phyloP scores from a whole-genome alignment of 2,329 filamentous ascomycete genomes.

The Pseudogymnoascus sp. region DNA sequence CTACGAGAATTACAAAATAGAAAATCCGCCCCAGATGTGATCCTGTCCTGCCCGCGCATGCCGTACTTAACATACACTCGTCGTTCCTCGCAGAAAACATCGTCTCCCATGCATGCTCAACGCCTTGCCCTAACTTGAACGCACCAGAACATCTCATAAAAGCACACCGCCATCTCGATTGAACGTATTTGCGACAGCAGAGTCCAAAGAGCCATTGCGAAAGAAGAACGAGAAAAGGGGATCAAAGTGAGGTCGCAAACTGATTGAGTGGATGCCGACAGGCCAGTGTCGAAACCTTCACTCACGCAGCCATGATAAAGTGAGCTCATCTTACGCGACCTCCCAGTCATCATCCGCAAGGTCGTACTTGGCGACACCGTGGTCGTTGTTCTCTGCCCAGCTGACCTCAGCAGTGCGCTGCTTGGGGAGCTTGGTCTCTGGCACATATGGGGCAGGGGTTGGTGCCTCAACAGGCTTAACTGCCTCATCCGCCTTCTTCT shows the following conservation, averaged over 20 bases:
- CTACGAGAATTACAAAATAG: constrained; percentile 4
- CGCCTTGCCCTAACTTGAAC: constrained; percentile 4
- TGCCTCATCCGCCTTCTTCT: constrained; percentile 19
- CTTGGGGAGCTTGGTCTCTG: not conserved
- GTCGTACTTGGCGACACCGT: constrained; percentile 1
- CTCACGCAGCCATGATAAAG: not conserved
- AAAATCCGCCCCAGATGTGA: constrained; percentile 3
- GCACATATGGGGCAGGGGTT: not conserved
- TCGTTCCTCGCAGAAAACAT: constrained; percentile 3
- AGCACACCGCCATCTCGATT: not conserved
- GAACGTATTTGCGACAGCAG: not conserved
- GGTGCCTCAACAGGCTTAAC: constrained; percentile 8
- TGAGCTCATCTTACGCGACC: constrained; percentile 8
- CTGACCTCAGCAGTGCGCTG: not conserved
- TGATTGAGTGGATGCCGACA: not conserved
- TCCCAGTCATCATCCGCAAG: constrained; percentile 8
- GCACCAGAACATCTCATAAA: constrained; percentile 3
- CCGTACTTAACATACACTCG: not conserved
- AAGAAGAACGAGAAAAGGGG: not conserved
- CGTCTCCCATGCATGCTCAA: constrained; percentile 3
- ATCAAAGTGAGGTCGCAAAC: not conserved
- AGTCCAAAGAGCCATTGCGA: not conserved
- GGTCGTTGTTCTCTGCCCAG: constrained; percentile 1
- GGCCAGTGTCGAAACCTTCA: not conserved
- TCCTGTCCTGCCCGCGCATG: constrained; percentile 1